Conservation (phyloP, 2,329 filamentous ascomycete genomes). For the Pyricularia sp. region DNA sequence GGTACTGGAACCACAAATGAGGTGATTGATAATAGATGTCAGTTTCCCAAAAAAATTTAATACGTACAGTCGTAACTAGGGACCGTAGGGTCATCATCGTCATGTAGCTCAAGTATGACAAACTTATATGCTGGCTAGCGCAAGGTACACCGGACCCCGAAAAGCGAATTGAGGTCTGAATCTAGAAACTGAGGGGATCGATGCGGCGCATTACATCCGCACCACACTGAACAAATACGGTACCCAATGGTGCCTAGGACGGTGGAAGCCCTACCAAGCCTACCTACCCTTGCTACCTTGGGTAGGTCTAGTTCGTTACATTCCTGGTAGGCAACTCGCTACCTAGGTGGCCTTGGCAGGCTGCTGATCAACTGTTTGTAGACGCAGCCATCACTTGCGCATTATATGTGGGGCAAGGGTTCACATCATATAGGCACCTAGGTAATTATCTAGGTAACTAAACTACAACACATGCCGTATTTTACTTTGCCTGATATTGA, state of each 20-base stretch:
- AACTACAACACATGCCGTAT: no score
- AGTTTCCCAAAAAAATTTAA: not conserved
- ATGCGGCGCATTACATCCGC: not conserved
- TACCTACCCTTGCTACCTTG: no score
- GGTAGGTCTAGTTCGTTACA: not conserved
- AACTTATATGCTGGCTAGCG: not conserved
- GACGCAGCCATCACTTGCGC: not conserved
- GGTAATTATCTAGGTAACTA: no score
- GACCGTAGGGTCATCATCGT: not conserved
- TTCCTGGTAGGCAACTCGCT: not conserved
- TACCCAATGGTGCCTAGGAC: no score
- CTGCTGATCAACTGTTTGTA: not conserved
- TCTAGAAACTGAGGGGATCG: not conserved
- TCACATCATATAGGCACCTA: not conserved
- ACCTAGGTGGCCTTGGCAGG: not conserved
- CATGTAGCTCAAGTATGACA: not conserved
- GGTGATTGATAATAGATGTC: not conserved
- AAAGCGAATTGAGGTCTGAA: not conserved
- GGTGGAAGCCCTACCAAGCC: not conserved
- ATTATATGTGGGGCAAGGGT: not conserved
- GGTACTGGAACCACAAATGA: not conserved
- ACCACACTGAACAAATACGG: not conserved
- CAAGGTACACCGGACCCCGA: not conserved
- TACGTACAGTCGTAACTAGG: not conserved
- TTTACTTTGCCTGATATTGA: no score